Base-by-base conservation (phyloP, 768 basidiomycete species). In the Boletus fagicola region DNA sequence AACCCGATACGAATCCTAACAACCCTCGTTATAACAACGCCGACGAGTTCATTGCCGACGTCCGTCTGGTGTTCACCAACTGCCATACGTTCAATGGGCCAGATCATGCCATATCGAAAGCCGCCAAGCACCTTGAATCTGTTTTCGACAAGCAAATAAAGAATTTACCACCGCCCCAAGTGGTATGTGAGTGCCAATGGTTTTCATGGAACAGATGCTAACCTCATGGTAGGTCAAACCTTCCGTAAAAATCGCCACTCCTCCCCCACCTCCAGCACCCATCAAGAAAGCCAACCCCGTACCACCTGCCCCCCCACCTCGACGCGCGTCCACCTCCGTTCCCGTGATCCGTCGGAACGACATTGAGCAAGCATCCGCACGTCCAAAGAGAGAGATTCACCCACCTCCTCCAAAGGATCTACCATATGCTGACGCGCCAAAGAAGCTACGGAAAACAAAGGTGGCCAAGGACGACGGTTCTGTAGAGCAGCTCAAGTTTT, bases 361-460 rank as follows among this genome's bases (percentile, higher is more conserved):
- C 6, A 71, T 71, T 15, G 79, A 81, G 30, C 70, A 72, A 56
- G 77, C 74, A 24, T 69, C 80, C 26, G 82, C 83, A 24, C 86
- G 97, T n/a, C 96, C 96, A 2, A 98, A 98, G 76, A 91, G 97
- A 53, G 97, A 99, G 72, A 95, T 98, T 30, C 96, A 98, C 68
- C 92, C 96, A 4, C 96, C 95, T 12, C 89, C 93, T 22, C 86
- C 94, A 0, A 95, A 94, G 73, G 96, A 98, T 65, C 73, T 94
- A 11, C 83, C 88, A 0, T 97, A 96, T 69, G 83, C 83, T 13
- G 91, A 92, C 68, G 79, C 68, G 3, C 86, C 90, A 31, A 88
- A 86, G 76, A 87, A 87, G 71, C 73, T 78, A 54, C 80, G 85
- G 59, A 86, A 84, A 67, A 73, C 74, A 49, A 88, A 90, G 71